Conservation (phyloP, 306 rosid species). For the Pyrus communis region DNA sequence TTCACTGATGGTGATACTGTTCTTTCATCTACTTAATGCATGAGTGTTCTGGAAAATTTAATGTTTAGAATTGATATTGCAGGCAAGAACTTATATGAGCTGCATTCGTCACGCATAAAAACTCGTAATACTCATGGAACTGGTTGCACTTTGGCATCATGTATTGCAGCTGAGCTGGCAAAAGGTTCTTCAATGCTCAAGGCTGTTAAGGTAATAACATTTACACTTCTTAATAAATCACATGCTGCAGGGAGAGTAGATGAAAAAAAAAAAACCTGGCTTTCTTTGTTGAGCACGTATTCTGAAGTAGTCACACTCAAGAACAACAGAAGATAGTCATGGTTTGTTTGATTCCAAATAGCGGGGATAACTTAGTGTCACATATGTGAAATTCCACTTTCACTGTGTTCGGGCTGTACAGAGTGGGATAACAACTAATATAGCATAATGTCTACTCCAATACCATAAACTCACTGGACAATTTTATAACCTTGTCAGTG, state of each 20-base stretch:
- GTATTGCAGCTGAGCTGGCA: slow-evolving; percentile 92
- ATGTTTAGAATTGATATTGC: slow-evolving; percentile 28
- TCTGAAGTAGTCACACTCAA: not conserved
- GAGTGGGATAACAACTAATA: not conserved
- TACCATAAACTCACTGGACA: not conserved
- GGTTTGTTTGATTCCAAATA: not conserved
- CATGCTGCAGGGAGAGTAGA: not conserved
- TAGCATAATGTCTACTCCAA: not conserved
- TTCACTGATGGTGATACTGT: not conserved
- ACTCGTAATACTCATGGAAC: slow-evolving; percentile 87
- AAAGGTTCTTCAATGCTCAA: slow-evolving; percentile 77
- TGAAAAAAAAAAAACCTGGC: not conserved
- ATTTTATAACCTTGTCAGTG: not conserved
- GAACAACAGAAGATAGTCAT: not conserved
- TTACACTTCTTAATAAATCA: not conserved
- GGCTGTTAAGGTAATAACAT: slow-evolving; percentile 56
- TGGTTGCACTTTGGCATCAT: slow-evolving; percentile 93
- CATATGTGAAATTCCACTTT: not conserved
- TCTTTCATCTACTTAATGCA: not conserved
- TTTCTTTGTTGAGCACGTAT: not conserved
- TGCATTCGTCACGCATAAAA: slow-evolving; percentile 50
- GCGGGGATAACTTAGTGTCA: not conserved
- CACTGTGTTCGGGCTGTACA: no score
- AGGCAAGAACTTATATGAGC: slow-evolving; percentile 68
- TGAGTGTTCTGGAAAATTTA: slow-evolving; percentile 11